Conservation (phyloP, 345 rosid genomes). For the Diplotaxis tenuifolia region DNA sequence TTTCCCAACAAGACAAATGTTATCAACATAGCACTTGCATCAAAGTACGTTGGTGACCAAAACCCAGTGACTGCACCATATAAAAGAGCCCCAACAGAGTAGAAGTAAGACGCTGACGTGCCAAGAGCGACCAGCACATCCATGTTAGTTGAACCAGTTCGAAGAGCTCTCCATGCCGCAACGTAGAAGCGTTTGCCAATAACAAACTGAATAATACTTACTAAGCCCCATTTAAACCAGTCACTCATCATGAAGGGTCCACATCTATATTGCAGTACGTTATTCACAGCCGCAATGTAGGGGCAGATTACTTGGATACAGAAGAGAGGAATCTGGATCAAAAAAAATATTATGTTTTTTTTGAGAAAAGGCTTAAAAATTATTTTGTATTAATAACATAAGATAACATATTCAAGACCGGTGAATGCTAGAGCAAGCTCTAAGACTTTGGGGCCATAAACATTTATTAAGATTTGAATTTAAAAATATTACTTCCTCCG, state of each 20-base stretch:
- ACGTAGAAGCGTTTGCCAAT: slow-evolving; percentile 92
- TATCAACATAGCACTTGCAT: slow-evolving; percentile 96
- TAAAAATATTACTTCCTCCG: too few relatives aligned
- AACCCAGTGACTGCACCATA: slow-evolving; percentile 93
- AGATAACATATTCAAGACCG: not conserved
- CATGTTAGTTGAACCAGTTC: slow-evolving; percentile 97
- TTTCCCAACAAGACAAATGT: slow-evolving; percentile 95
- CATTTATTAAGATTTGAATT: too few relatives aligned
- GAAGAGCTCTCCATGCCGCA: slow-evolving; percentile 97
- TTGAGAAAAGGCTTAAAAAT: too few relatives aligned
- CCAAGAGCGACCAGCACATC: slow-evolving; percentile 96
- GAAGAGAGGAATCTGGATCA: slow-evolving; percentile 83
- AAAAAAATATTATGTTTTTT: too few relatives aligned
- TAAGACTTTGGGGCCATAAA: not conserved
- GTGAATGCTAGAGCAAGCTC: not conserved
- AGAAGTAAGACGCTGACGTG: slow-evolving; percentile 91
- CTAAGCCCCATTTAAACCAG: slow-evolving; percentile 96
- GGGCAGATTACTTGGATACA: slow-evolving; percentile 90
- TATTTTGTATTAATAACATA: not conserved
- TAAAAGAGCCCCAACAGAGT: slow-evolving; percentile 88
- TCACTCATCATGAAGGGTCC: slow-evolving; percentile 94
- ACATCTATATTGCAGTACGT: slow-evolving; percentile 74
- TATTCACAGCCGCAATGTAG: slow-evolving; percentile 64
- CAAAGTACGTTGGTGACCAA: slow-evolving; percentile 96
- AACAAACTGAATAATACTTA: slow-evolving; percentile 90